phyloP scores from a whole-genome alignment of 345 rosid genomes.

The Pelargonium nanum region DNA sequence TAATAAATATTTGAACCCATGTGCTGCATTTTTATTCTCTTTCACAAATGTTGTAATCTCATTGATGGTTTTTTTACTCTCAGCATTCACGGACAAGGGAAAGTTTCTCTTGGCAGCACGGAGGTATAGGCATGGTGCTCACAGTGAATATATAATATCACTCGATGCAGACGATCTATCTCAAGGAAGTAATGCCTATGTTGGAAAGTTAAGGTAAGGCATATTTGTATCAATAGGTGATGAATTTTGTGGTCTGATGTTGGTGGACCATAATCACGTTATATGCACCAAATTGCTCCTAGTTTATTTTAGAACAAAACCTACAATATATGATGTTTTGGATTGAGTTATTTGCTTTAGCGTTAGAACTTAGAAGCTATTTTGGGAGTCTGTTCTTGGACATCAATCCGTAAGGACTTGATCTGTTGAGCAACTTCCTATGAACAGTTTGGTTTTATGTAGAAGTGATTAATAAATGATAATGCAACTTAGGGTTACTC shows the following conservation, averaged over 20 bases:
- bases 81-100: constrained; percentile 73
- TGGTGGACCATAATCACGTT: background rate
- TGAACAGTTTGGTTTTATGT: no score
- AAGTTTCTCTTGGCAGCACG: constrained; percentile 93
- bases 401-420: no score
- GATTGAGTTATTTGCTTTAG: no score
- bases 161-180: constrained; percentile 81
- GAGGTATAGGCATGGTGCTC: constrained; percentile 67
- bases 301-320: background rate
- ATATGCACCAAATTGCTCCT: background rate
- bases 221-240: background rate
- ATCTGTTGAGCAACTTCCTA: no score
- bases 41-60: background rate
- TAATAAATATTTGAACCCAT: background rate
- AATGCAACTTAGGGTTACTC: no score
- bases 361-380: no score
- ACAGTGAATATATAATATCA: constrained; percentile 75
- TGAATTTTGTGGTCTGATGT: background rate
- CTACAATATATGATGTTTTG: no score
- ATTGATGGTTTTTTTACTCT: constrained; percentile 3
- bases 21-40: background rate
- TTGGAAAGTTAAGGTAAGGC: constrained; percentile 84
- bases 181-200: constrained; percentile 87
- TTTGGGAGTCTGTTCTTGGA: no score
- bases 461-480: no score